These are phyloP conservation scores for Talaromyces verruculosus DNA, from an alignment of 2,329 filamentous ascomycete genomes.

Conservation along the genomic window DNA sequence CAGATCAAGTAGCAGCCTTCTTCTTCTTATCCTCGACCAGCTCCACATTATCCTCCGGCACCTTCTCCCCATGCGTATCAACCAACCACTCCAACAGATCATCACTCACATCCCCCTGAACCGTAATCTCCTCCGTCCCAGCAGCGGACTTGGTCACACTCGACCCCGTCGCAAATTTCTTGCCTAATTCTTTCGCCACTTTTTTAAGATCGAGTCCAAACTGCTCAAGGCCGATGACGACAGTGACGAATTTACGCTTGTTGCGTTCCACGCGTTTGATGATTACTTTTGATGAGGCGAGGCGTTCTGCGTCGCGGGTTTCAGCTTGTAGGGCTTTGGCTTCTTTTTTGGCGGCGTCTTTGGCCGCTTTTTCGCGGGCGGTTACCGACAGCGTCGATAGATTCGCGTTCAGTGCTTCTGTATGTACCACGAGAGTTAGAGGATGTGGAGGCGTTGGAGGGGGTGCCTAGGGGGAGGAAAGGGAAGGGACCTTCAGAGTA, in stretches of 20 bases:
- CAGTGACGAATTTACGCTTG: constrained; percentile 95
- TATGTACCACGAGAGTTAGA: background rate
- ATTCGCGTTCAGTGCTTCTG: constrained; percentile 78
- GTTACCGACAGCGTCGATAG: constrained; percentile 84
- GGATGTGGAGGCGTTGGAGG: too few species aligned
- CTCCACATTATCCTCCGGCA: constrained; percentile 95
- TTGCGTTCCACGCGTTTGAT: constrained; percentile 98
- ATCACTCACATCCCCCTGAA: constrained; percentile 94
- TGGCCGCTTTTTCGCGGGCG: constrained; percentile 89
- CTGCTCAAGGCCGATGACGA: constrained; percentile 83
- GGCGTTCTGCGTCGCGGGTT: constrained; percentile 76
- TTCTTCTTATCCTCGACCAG: constrained; percentile 95
- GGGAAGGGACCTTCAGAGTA: constrained; percentile 72
- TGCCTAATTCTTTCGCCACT: constrained; percentile 92
- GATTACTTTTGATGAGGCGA: constrained; percentile 76
- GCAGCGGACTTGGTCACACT: constrained; percentile 86
- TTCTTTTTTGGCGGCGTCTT: constrained; percentile 95
- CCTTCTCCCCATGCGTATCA: constrained; percentile 77
- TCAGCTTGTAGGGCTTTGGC: constrained; percentile 89
- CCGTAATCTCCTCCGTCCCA: constrained; percentile 92
- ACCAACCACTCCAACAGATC: constrained; percentile 89
- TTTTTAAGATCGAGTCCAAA: constrained; percentile 95
- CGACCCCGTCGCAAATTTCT: constrained; percentile 95
- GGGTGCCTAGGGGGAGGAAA: too few species aligned
- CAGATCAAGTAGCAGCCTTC: constrained; percentile 31